These are phyloP conservation scores for Solanum pimpinellifolium DNA, from an alignment of 257 asterid species.

Conservation along the genomic window DNA sequence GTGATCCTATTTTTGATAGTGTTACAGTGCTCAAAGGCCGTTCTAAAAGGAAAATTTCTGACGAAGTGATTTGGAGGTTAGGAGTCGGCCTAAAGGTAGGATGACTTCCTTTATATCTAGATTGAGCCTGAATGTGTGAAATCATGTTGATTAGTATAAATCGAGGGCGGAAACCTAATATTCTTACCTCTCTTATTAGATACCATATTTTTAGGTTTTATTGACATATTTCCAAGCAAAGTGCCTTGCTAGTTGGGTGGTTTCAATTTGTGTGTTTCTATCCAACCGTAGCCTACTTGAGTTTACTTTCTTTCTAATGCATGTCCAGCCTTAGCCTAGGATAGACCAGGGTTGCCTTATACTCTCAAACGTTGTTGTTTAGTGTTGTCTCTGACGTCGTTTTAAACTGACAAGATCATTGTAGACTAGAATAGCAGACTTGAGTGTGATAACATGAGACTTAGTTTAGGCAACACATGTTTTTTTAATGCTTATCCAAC, in stretches of 20 bases:
- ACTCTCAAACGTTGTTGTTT: too few species aligned
- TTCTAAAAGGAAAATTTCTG: too few species aligned
- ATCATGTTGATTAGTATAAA: background rate
- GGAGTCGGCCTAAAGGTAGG: background rate
- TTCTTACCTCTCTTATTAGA: background rate
- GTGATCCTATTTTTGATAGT: background rate
- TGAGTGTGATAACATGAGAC: too few species aligned
- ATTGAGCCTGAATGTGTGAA: background rate
- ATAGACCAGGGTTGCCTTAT: background rate
- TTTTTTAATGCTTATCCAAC: background rate
- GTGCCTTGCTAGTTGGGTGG: background rate
- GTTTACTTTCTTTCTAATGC: background rate
- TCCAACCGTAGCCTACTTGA: background rate
- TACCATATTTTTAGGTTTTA: background rate
- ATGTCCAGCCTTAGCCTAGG: background rate
- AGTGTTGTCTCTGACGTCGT: background rate
- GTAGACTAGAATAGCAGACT: background rate
- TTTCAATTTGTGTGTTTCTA: background rate
- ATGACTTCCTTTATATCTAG: background rate
- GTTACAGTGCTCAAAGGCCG: background rate
- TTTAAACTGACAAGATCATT: background rate
- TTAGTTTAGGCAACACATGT: background rate
- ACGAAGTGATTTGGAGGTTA: background rate
- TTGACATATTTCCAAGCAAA: too few species aligned
- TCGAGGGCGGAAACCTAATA: background rate